Conservation (phyloP, 2,329 filamentous ascomycete species). For the Alternaria sp. region DNA sequence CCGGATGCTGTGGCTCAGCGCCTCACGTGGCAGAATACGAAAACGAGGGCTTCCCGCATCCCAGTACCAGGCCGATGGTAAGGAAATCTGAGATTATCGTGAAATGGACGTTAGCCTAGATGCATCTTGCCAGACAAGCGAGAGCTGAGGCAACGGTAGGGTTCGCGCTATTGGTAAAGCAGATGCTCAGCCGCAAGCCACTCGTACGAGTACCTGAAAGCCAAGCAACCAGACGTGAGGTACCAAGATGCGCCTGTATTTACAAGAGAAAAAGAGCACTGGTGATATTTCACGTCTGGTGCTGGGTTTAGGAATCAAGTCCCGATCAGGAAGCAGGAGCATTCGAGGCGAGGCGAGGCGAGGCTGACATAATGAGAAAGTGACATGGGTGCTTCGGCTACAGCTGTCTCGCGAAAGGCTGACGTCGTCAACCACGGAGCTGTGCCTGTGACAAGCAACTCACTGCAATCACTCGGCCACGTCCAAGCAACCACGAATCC, state of each 20-base stretch:
- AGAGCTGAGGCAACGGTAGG: constrained; percentile 5
- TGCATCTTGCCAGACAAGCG: constrained; percentile 6
- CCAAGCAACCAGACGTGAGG: background rate
- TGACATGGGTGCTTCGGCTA: constrained; percentile 8
- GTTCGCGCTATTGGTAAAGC: constrained; percentile 4
- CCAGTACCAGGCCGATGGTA: constrained; percentile 4
- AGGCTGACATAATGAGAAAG: constrained; percentile 10
- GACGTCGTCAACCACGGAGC: constrained; percentile 21
- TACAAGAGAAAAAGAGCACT: background rate
- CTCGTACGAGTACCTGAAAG: background rate
- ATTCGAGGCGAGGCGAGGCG: background rate
- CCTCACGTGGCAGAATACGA: constrained; percentile 8
- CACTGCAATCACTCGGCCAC: constrained; percentile 2
- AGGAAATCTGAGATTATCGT: constrained; percentile 6
- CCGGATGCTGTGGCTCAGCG: background rate
- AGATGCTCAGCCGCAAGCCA: constrained; percentile 2
- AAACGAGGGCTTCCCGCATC: constrained; percentile 6
- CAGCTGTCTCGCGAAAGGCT: constrained; percentile 15
- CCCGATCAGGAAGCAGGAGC: background rate
- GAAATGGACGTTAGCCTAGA: constrained; percentile 5
- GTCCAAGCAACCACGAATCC: background rate
- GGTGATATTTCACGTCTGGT: background rate
- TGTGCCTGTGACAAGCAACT: constrained; percentile 1
- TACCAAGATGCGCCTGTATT: background rate
- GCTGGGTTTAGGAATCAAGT: background rate